Conservation (phyloP, 352 stramenopile genomes). For the Phytophthora pluvialis region DNA sequence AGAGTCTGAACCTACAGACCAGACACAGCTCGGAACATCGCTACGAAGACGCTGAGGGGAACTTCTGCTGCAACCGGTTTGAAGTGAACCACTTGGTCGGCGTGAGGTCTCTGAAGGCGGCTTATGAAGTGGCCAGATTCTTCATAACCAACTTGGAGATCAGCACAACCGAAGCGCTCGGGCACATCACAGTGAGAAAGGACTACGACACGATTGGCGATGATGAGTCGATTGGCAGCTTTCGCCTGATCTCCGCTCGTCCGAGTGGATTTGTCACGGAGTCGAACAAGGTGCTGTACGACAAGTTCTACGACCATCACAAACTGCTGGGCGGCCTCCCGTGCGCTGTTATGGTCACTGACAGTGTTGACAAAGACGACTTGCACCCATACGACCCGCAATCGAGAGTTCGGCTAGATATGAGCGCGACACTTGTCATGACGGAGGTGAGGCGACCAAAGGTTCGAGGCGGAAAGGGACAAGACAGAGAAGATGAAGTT, state of each 20-base stretch:
- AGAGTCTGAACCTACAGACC: slow-evolving; percentile 11
- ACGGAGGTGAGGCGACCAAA: slow-evolving; percentile 5
- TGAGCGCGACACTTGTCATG: slow-evolving; percentile 30
- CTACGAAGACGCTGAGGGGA: slow-evolving; percentile 38
- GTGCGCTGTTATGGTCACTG: slow-evolving; percentile 27
- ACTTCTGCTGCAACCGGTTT: slow-evolving; percentile 45
- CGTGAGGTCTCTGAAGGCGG: slow-evolving; percentile 19
- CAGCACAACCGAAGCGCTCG: slow-evolving; percentile 47
- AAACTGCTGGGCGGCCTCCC: not conserved
- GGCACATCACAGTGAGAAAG: slow-evolving; percentile 47
- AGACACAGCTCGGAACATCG: slow-evolving; percentile 46
- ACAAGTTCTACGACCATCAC: slow-evolving; percentile 30
- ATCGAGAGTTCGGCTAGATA: slow-evolving; percentile 35
- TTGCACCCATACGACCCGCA: slow-evolving; percentile 42
- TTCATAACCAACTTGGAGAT: slow-evolving; percentile 59
- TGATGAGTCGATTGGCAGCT: slow-evolving; percentile 27
- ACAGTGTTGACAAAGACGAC: slow-evolving; percentile 44
- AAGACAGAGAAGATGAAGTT: not conserved
- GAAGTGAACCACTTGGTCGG: slow-evolving; percentile 30
- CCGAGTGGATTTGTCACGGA: slow-evolving; percentile 23
- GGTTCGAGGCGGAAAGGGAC: no score
- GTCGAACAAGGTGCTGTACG: slow-evolving; percentile 35
- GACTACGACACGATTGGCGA: slow-evolving; percentile 41
- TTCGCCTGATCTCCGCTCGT: slow-evolving; percentile 30
- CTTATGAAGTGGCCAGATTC: slow-evolving; percentile 42